A percentile compares a stretch with the other conserved stretches of the same genome.
phyloP scores from a whole-genome alignment of 2,329 filamentous ascomycete genomes.

The Botryosphaeria agaves region DNA sequence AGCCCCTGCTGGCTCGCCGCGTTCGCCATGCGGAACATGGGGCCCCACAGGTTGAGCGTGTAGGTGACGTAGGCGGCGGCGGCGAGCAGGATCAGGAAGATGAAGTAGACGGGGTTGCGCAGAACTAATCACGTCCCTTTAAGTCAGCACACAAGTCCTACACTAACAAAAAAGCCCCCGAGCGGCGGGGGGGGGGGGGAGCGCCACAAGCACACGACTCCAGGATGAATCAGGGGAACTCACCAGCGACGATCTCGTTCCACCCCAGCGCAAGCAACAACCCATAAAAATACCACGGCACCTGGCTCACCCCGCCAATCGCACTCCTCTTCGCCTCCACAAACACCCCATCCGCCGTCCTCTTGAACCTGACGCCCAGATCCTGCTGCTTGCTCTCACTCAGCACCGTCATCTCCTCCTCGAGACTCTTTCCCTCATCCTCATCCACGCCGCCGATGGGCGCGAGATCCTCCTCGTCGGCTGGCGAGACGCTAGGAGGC shows the following conservation, averaged over 20 bases:
- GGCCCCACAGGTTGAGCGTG: constrained; percentile 85
- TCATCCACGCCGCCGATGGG: constrained; percentile 92
- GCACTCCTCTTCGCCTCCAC: constrained; percentile 95
- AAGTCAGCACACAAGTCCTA: background rate
- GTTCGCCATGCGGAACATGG: constrained; percentile 88
- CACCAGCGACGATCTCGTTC: constrained; percentile 94
- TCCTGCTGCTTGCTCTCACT: constrained; percentile 82
- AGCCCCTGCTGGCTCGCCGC: constrained; percentile 74
- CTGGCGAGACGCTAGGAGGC: constrained; percentile 54
- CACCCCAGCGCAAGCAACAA: constrained; percentile 83
- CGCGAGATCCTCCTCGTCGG: constrained; percentile 76
- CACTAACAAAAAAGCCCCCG: background rate
- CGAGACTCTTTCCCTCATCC: constrained; percentile 81
- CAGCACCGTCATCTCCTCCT: constrained; percentile 93
- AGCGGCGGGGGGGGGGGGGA: no score
- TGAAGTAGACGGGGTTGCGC: constrained; percentile 82
- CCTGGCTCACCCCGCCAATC: constrained; percentile 84
- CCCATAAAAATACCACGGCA: constrained; percentile 89
- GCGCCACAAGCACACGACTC: no score
- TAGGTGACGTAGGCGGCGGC: constrained; percentile 78
- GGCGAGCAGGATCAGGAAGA: constrained; percentile 63
- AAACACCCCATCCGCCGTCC: constrained; percentile 93
- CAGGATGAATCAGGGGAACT: no score
- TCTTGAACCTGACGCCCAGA: constrained; percentile 89
- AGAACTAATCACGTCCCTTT: constrained; percentile 47